Conservation (phyloP, 306 rosid species). For the Corylus heterophylla region DNA sequence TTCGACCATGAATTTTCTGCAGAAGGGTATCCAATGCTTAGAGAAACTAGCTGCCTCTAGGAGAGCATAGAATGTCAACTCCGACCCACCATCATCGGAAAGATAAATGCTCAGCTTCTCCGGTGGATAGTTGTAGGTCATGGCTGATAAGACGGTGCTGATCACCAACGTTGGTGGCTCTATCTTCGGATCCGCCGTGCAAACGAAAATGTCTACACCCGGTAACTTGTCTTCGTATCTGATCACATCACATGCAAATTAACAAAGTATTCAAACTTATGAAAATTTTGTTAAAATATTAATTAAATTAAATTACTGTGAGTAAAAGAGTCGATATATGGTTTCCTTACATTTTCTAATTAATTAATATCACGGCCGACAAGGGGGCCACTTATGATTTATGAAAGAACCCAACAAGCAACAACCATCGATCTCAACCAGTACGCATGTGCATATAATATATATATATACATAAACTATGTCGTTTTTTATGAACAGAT, state of each 20-base stretch:
- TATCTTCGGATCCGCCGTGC: conserved; percentile 68
- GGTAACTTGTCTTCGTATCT: conserved; percentile 56
- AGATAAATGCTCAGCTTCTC: conserved; percentile 59
- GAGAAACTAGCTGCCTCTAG: conserved; percentile 53
- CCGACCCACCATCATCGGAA: conserved; percentile 73
- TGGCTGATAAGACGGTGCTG: conserved; percentile 56
- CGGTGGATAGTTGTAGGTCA: conserved; percentile 59
- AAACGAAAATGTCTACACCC: conserved; percentile 57
- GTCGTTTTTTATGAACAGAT: no score
- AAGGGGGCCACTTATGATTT: no score
- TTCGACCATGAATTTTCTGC: conserved; percentile 51
- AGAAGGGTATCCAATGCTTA: conserved; percentile 68
- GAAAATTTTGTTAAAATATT: no score
- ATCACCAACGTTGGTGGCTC: conserved; percentile 76
- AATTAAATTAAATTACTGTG: no score
- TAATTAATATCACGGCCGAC: no score
- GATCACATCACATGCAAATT: neutral
- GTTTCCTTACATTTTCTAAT: no score
- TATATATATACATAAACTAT: no score
- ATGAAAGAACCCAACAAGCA: no score
- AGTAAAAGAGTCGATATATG: no score
- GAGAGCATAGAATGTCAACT: conserved; percentile 66
- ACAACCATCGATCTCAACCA: no score
- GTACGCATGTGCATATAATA: no score
- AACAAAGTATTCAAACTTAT: neutral